These are phyloP conservation scores for Mucor piriformis DNA, from an alignment of 371 early-diverging fungal genomes.

Conservation along the genomic window DNA sequence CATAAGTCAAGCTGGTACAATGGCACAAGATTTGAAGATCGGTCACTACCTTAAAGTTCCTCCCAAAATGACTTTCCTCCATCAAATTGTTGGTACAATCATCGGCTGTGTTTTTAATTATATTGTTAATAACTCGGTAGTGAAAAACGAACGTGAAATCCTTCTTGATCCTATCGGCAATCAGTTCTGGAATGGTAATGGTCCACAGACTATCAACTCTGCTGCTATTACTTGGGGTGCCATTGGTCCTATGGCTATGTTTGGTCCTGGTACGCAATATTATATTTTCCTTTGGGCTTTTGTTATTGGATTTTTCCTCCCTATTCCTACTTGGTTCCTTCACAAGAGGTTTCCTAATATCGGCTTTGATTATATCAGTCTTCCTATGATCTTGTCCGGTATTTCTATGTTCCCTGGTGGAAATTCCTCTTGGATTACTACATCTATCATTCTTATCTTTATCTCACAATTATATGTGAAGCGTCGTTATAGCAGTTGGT, in stretches of 20 bases:
- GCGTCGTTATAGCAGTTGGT: conserved; percentile 50
- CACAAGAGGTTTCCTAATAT: conserved; percentile 39
- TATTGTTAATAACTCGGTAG: conserved; percentile 46
- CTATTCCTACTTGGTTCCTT: conserved; percentile 40
- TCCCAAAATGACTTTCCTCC: conserved; percentile 61
- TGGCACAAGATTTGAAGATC: conserved; percentile 68
- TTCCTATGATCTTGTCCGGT: conserved; percentile 52
- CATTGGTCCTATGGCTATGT: conserved; percentile 72
- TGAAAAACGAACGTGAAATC: conserved; percentile 44
- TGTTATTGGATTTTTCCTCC: conserved; percentile 32
- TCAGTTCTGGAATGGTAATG: conserved; percentile 58
- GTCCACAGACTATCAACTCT: conserved; percentile 57
- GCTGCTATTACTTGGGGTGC: conserved; percentile 77
- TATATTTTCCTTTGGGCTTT: conserved; percentile 58
- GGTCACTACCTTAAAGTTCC: conserved; percentile 81
- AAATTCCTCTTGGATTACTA: conserved; percentile 45
- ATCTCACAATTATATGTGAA: conserved; percentile 51
- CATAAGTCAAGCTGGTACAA: conserved; percentile 54
- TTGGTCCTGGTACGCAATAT: conserved; percentile 66
- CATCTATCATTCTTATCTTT: conserved; percentile 37
- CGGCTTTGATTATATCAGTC: conserved; percentile 44
- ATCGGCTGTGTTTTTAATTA: conserved; percentile 60
- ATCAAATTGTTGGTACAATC: conserved; percentile 66
- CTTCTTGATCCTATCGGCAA: conserved; percentile 43
- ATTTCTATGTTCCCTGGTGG: conserved; percentile 46